Evolutionary conservation across 1,139 yeast genomes (phyloP), one percentile per base, ranked within the genome.

Genomic region (Geotrichum bryndzae): DNA sequence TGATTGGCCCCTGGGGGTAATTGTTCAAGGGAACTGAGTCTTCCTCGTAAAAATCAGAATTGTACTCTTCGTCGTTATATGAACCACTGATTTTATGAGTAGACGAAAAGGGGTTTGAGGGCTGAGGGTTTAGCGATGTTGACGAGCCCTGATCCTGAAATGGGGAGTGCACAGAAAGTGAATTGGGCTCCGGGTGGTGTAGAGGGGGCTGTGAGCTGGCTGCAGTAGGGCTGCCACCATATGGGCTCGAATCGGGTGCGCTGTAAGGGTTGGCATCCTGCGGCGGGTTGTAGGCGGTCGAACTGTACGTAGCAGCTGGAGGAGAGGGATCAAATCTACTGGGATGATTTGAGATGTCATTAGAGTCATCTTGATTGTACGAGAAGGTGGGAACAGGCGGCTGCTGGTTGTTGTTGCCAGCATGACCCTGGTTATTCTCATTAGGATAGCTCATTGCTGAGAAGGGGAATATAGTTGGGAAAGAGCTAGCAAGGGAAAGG

Each of bases 61-160:
- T 48, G 35, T 55, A 48, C n/a, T 25, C 38, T 29, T 54, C 56
- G 31, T 54, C 56, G 13, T 25, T 15, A 22, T 23, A 31, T 4
- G 51, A 13, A 41, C 31, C 53, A 22, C 53, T 25, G 53, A 29
- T n/a, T 15, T 22, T 27, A 11, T 31, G 23, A 10, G 41, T 22
- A 5, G 57, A 46, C 5, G 57, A 45, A 31, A 55, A 55, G 13
- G 57, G 57, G 57, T 55, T 48, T 46, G 57, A 55, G 10, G 53
- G 25, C 29, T 46, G 31, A 3, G 57, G 57, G 10, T 55, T 52
- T 22, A 55, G n/a, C 7, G 45, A 41, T 41, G 15, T 2, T 13
- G 46, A 41, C 13, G 46, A 41, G 46, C 22, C 46, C 46, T 41
- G 46, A 41, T 41, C 46, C 4, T 41, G 18, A 15, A 41, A 41